phyloP scores from a whole-genome alignment of 768 basidiomycete genomes.

The Suillus plorans region DNA sequence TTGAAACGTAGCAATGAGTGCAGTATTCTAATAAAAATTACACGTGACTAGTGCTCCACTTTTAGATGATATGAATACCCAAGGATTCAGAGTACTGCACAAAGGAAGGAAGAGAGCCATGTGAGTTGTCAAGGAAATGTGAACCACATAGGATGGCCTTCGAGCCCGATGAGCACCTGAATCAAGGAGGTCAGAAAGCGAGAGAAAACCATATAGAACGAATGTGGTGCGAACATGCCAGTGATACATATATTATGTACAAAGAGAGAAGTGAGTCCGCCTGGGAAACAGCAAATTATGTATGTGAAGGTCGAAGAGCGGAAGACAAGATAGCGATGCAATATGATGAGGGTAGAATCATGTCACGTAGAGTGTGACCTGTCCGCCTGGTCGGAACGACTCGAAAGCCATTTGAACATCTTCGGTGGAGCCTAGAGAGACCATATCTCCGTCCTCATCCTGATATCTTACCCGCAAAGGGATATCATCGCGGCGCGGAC shows the following conservation, averaged over 20 bases:
- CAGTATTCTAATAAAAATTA: constrained; percentile 33
- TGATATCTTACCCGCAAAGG: constrained; percentile 84
- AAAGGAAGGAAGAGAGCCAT: constrained; percentile 11
- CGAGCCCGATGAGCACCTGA: constrained; percentile 10
- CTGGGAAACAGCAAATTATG: constrained; percentile 15
- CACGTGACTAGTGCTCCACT: constrained; percentile 36
- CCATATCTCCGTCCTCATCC: constrained; percentile 92
- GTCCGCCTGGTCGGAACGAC: constrained; percentile 72
- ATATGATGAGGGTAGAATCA: constrained; percentile 34
- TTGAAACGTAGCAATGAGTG: constrained; percentile 34
- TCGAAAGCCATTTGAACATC: constrained; percentile 96
- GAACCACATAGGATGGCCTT: constrained; percentile 7
- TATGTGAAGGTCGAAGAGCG: constrained; percentile 9
- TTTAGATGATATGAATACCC: constrained; percentile 28
- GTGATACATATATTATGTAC: constrained; percentile 17
- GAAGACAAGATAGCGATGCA: constrained; percentile 7
- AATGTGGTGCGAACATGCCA: constrained; percentile 21
- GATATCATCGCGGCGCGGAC: constrained; percentile 75
- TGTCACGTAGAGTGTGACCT: constrained; percentile 79
- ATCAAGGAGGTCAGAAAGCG: constrained; percentile 20
- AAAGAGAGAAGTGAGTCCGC: constrained; percentile 13
- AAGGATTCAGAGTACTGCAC: constrained; percentile 11
- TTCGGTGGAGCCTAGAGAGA: constrained; percentile 85
- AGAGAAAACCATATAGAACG: constrained; percentile 19
- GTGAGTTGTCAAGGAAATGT: constrained; percentile 12